phyloP scores from a whole-genome alignment of 208 protist genomes.

The Leishmania major region DNA sequence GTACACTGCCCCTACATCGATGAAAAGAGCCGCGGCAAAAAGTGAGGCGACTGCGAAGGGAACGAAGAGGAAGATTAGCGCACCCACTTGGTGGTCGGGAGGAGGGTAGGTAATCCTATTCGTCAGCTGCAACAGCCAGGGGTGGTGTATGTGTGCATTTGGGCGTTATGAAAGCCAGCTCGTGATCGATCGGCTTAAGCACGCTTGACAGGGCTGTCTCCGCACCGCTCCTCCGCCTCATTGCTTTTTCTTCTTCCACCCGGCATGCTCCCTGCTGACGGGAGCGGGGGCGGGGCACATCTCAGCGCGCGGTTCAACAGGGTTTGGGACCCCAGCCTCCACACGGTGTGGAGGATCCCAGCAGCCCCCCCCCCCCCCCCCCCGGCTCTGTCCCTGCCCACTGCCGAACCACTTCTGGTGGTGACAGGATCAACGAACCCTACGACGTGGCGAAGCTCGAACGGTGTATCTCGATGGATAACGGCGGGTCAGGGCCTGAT shows the following conservation, averaged over 20 bases:
- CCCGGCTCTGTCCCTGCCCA: background rate
- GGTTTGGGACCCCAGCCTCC: background rate
- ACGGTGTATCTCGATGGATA: background rate
- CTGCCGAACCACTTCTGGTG: background rate
- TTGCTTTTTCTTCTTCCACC: background rate
- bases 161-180: background rate
- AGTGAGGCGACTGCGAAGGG: too few species aligned
- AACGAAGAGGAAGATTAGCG: too few species aligned
- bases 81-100: too few species aligned
- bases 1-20: too few species aligned
- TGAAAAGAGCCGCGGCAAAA: too few species aligned
- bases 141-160: background rate
- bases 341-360: background rate
- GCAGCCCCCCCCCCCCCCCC: background rate
- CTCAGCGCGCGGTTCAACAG: background rate
- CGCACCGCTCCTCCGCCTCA: background rate
- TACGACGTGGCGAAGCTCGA: background rate
- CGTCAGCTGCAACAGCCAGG: background rate
- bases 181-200: background rate
- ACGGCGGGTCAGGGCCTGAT: background rate
- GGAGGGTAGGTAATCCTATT: background rate
- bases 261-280: background rate
- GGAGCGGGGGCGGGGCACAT: background rate
- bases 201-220: background rate
- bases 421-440: too few species aligned